A percentile compares a stretch with the other conserved stretches of the same genome.
phyloP scores from a whole-genome alignment of 345 rosid genomes.

The Punica granatum region DNA sequence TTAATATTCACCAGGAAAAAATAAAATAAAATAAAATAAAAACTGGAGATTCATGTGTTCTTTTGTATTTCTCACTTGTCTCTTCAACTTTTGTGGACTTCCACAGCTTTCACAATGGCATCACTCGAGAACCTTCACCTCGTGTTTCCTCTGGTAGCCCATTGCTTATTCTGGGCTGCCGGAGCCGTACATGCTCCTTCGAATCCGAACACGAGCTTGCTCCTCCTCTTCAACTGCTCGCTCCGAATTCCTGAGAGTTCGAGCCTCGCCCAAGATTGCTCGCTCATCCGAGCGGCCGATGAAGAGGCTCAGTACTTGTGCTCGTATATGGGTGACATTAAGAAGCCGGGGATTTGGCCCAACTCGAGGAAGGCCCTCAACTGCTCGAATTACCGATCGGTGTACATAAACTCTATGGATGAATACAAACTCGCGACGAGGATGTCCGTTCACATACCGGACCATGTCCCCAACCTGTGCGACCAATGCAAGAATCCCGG shows the following conservation, averaged over 20 bases:
- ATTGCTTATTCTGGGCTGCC: slow-evolving; percentile 13
- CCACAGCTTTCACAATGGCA: slow-evolving; percentile 20
- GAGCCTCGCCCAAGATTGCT: slow-evolving; percentile 5
- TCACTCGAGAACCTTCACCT: slow-evolving; percentile 18
- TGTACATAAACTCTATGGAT: slow-evolving; percentile 15
- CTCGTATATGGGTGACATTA: slow-evolving; percentile 21
- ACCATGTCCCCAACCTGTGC: slow-evolving; percentile 52
- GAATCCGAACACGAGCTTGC: slow-evolving; percentile 18
- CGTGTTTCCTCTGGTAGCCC: slow-evolving; percentile 15
- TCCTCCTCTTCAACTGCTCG: slow-evolving; percentile 42
- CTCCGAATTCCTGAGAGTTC: slow-evolving; percentile 8
- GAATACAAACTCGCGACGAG: slow-evolving; percentile 27
- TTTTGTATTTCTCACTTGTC: background rate
- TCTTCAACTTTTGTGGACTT: background rate
- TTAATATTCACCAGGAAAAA: background rate
- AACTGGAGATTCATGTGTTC: background rate
- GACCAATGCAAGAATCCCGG: slow-evolving; percentile 43
- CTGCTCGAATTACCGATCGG: slow-evolving; percentile 27
- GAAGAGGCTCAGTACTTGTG: slow-evolving; percentile 16
- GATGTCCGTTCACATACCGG: slow-evolving; percentile 49
- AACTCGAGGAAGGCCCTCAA: slow-evolving; percentile 31
- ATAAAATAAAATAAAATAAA: no score
- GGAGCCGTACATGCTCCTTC: slow-evolving; percentile 16
- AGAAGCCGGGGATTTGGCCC: slow-evolving; percentile 18
- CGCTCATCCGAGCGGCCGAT: background rate